Base-by-base conservation (phyloP, 257 asterid species). In the Solanum sparsipilum region DNA sequence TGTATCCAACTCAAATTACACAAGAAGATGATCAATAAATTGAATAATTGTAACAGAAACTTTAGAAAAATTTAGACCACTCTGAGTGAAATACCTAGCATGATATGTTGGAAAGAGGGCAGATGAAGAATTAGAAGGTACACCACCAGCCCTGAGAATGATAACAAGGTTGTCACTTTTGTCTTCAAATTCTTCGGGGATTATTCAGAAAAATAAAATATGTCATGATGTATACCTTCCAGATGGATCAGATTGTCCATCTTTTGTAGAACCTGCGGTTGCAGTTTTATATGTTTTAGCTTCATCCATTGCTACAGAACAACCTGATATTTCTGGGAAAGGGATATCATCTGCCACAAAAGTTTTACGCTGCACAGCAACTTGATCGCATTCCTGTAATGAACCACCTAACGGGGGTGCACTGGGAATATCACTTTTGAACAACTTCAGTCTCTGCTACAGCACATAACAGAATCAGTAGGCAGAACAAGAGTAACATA, bases 101-200 rank as follows among this genome's bases (percentile, higher is more conserved):
- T 96, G 98, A 90, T 85, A 97, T 78, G 98, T 96, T 88, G 99
- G 99, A 88, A 91, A 91, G 84, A 92, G 92, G 65, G 95, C 91
- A 74, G 94, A 94, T 35, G 93, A 85, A 38, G 94, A 81, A 86
- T 87, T 88, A 75, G 93, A 93, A 81, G 96, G 92, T 44, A 68
- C 90, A 85, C 92, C 88, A 88, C 94, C 94, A 88, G 94, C 87
- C 95, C 99, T 96, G 93, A 74, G 78, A 31, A 89, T 27, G 36
- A 87, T 23, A 78, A 88, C 68, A 48, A 31, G 72, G 74, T 78
- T 86, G 73, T 44, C 35, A 70, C 74, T 46, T 44, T 67, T 21
- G 84, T 5, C 76, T 81, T 34, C n/a, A 44, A 32, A 36, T 31
- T 34, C 29, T 44, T 83, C 23, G 71, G 79, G 29, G 38, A 71